These are phyloP conservation scores for Casuarina glauca DNA, from an alignment of 306 rosid genomes.

Conservation along the genomic window DNA sequence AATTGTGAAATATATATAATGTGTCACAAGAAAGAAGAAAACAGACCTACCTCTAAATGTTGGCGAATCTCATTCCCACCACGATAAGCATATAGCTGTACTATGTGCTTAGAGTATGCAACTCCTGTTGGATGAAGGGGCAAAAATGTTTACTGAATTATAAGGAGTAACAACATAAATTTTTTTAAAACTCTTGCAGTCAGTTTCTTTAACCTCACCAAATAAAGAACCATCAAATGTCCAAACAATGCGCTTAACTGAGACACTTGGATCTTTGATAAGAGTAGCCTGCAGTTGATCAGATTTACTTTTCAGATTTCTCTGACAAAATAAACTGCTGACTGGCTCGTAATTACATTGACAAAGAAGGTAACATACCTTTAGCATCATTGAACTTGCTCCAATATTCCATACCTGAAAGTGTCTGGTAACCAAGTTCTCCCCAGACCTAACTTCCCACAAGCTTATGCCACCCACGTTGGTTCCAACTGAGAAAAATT, in stretches of 20 bases:
- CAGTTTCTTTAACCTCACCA: slow-evolving; percentile 14
- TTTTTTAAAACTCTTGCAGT: not conserved
- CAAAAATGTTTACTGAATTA: not conserved
- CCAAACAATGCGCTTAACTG: slow-evolving; percentile 24
- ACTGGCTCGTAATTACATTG: not conserved
- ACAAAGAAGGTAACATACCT: slow-evolving; percentile 10
- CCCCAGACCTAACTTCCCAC: slow-evolving; percentile 28
- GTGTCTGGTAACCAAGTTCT: slow-evolving; percentile 22
- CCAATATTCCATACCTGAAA: slow-evolving; percentile 34
- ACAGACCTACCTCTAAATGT: slow-evolving; percentile 24
- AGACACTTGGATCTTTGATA: slow-evolving; percentile 28
- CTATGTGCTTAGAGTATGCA: slow-evolving; percentile 33
- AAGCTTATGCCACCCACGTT: slow-evolving; percentile 21
- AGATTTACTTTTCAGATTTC: slow-evolving; percentile 3
- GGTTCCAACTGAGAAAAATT: slow-evolving; percentile 29
- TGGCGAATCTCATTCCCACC: slow-evolving; percentile 15
- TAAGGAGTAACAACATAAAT: not conserved
- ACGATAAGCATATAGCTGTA: slow-evolving; percentile 27
- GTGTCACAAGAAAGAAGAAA: not conserved
- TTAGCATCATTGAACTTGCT: slow-evolving; percentile 18
- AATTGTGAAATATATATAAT: not conserved
- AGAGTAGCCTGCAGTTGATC: slow-evolving; percentile 24
- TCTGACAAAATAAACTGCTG: slow-evolving; percentile 1
- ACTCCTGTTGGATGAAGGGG: slow-evolving; percentile 22
- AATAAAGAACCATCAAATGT: slow-evolving; percentile 28